phyloP scores from a whole-genome alignment of 768 basidiomycete species.

The Kwoniella mangroviensis region DNA sequence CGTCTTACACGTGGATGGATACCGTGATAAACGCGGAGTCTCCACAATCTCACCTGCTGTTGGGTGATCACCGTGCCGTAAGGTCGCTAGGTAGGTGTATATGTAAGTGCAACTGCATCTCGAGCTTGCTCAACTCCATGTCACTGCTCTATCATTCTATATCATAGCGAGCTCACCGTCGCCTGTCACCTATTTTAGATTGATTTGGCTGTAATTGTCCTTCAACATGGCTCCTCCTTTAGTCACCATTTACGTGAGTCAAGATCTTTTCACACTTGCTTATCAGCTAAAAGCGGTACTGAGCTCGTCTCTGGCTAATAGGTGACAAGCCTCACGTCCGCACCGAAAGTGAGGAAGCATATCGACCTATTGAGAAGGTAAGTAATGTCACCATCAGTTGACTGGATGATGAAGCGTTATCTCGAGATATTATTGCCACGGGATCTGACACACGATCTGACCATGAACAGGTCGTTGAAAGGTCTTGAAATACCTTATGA shows the following conservation, averaged over 20 bases:
- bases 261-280: constrained; percentile 13
- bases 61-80: no score
- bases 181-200: background rate
- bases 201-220: background rate
- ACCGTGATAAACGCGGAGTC: no score
- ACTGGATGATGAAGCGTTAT: no score
- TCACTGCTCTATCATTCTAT: background rate
- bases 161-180: background rate
- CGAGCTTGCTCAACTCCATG: background rate
- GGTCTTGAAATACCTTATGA: constrained; percentile 51
- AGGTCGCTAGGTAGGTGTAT: no score
- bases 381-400: constrained; percentile 10
- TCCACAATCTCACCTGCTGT: no score
- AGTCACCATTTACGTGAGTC: constrained; percentile 50
- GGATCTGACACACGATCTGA: no score
- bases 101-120: no score
- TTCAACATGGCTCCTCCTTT: constrained; percentile 45
- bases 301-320: constrained; percentile 6
- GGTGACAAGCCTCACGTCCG: constrained; percentile 50
- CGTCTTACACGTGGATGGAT: no score
- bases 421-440: no score
- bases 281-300: background rate
- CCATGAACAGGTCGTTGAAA: constrained; percentile 43
- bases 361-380: constrained; percentile 49
- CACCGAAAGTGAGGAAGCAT: constrained; percentile 45